These are phyloP conservation scores for Clarireedia hainanense DNA, from an alignment of 2,329 filamentous ascomycete species.

Conservation along the genomic window DNA sequence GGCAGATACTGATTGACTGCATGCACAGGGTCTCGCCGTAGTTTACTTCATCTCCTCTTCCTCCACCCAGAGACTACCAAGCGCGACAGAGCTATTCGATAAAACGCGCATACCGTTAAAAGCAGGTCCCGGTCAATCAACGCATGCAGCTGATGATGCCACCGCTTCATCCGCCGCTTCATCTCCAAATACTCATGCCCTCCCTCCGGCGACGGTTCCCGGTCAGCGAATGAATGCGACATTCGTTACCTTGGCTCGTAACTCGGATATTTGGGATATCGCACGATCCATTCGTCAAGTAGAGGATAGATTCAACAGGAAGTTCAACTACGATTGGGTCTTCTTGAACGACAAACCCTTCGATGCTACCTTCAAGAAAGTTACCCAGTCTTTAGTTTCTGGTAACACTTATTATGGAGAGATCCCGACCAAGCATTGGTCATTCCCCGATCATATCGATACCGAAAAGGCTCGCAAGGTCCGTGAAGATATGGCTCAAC, in stretches of 20 bases:
- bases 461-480: slow-evolving; percentile 86
- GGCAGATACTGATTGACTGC: neutral
- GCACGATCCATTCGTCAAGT: slow-evolving; percentile 91
- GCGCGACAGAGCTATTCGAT: slow-evolving; percentile 22
- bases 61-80: slow-evolving; percentile 35
- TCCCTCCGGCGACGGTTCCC: slow-evolving; percentile 41
- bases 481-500: slow-evolving; percentile 85
- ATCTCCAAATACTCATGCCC: slow-evolving; percentile 27
- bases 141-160: slow-evolving; percentile 17
- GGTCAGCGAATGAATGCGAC: slow-evolving; percentile 89
- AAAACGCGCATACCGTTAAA: slow-evolving; percentile 21
- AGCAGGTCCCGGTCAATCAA: slow-evolving; percentile 14
- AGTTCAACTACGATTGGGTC: slow-evolving; percentile 98
- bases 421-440: slow-evolving; percentile 92
- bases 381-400: slow-evolving; percentile 83
- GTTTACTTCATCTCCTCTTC: slow-evolving; percentile 76
- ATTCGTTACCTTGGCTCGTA: slow-evolving; percentile 91
- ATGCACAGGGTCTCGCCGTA: slow-evolving; percentile 52
- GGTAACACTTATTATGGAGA: slow-evolving; percentile 86
- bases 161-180: slow-evolving; percentile 11
- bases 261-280: slow-evolving; percentile 93
- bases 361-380: slow-evolving; percentile 84
- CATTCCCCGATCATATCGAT: slow-evolving; percentile 92
- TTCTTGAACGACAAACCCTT: slow-evolving; percentile 97
- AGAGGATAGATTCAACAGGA: slow-evolving; percentile 95